Evolutionary conservation across 2,329 filamentous ascomycete species (phyloP).

Genomic region (Cercospora zeae-maydis): DNA sequence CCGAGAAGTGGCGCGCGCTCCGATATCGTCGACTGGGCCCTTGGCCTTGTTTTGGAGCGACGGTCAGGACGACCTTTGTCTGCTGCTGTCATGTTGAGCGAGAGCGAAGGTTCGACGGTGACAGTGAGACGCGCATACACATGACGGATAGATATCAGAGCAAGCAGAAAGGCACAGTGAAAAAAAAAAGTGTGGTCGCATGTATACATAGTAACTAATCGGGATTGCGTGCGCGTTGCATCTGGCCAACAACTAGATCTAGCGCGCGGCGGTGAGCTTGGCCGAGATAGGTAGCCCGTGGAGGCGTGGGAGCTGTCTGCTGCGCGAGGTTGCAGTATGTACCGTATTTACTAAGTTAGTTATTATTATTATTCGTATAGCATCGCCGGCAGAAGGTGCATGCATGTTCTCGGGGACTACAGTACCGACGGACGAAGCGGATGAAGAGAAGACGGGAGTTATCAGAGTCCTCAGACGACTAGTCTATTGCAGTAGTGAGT

Average conservation of each 20-base stretch:
- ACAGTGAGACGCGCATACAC: not conserved
- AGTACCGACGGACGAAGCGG: not conserved
- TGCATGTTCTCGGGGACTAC: not conserved
- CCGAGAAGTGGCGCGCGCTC: constrained; percentile 10
- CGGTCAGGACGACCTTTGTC: not conserved
- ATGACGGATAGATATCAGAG: not conserved
- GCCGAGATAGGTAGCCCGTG: constrained; percentile 9
- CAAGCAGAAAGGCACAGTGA: not conserved
- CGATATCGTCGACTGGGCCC: not conserved
- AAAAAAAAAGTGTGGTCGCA: not conserved
- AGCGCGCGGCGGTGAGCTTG: constrained; percentile 6
- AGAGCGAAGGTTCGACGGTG: not conserved
- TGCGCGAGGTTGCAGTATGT: not conserved
- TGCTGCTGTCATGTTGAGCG: constrained; percentile 1
- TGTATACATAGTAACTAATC: not conserved
- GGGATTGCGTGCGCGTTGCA: constrained; percentile 6
- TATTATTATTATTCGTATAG: too few relatives aligned
- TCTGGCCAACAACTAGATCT: not conserved
- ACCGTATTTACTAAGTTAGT: too few relatives aligned
- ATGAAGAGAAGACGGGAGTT: not conserved
- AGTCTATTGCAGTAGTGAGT: too few relatives aligned
- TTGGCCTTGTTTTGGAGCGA: not conserved
- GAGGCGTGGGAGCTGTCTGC: constrained; percentile 4
- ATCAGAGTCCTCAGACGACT: too few relatives aligned
- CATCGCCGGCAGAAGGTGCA: not conserved